Evolutionary conservation across 2,329 filamentous ascomycete species (phyloP), one percentile per base, ranked within the genome.

Genomic region (Cytospora schulzeri): DNA sequence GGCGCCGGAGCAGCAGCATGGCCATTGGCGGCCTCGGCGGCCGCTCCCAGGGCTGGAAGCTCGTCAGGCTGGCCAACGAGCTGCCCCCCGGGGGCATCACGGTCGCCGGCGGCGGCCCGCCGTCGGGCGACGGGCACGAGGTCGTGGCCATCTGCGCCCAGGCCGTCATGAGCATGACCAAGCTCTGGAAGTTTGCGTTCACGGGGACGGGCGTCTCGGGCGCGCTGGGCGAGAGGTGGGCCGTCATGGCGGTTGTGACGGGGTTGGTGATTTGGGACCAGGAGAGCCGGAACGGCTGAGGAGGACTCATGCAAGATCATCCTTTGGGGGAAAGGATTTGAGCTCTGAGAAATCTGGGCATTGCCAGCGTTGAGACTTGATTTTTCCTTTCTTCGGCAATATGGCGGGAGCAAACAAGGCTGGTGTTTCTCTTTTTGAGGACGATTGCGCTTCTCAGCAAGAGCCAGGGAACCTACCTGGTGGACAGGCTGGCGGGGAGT

Each of bases 181-280:
- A 78, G 70, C 67, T 68, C n/a, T 67, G 75, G 35, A 73, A 72
- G 63, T 81, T 81, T 66, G 65, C 69, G 19, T 82, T 80, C 67
- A 63, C 78, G 7, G 78, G 79, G 8, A 75, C 71, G 0, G 80
- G 78, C 1, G 70, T 70, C 14, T 72, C 72, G 9, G 79, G 79
- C 0, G 67, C 71, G 22, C 70, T 81, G 15, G 80, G 79, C 15
- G 75, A 78, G 65, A 70, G 76, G 24, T 81, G 77, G 77, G 74
- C 76, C 1, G 68, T 80, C 19, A 80, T 80, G 77, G 76, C 79
- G 1, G 78, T 79, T 11, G 70, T 74, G 7, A 76, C 78, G 57
- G 76, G 72, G 33, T 66, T 79, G 59, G 70, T 70, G 17, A 73
- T 76, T 19, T 78, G 70, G 60, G 56, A 63, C 29, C 35, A 90